These are phyloP conservation scores for Tolypocladium ophioglossoides DNA, from an alignment of 2,329 filamentous ascomycete species.

Conservation along the genomic window DNA sequence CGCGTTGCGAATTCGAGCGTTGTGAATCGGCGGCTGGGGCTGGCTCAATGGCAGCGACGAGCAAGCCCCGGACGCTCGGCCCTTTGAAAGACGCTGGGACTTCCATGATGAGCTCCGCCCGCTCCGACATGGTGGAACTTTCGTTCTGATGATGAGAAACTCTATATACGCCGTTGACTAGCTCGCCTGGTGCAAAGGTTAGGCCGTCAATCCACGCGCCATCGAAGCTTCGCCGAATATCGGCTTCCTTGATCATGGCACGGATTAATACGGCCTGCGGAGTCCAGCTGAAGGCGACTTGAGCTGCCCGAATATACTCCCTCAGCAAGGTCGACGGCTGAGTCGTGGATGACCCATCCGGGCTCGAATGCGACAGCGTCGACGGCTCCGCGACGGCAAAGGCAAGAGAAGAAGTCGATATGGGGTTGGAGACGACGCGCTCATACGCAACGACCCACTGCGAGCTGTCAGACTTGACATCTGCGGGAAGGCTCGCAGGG, in stretches of 20 bases:
- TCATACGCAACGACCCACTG: constrained; percentile 18
- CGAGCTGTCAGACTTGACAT: constrained; percentile 9
- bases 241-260: constrained; percentile 9
- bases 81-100: constrained; percentile 13
- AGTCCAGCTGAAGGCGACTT: constrained; percentile 20
- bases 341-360: background rate
- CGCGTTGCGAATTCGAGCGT: too few species aligned
- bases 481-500: constrained; percentile 8
- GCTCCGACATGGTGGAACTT: constrained; percentile 6
- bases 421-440: constrained; percentile 13
- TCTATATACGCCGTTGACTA: constrained; percentile 20
- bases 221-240: constrained; percentile 13
- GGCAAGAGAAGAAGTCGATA: constrained; percentile 6
- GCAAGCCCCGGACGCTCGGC: constrained; percentile 11
- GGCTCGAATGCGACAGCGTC: constrained; percentile 5
- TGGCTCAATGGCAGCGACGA: constrained; percentile 12
- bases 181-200: constrained; percentile 14
- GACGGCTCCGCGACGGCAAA: constrained; percentile 4
- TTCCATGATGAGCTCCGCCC: constrained; percentile 18
- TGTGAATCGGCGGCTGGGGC: background rate
- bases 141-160: constrained; percentile 13
- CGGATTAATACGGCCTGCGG: constrained; percentile 20
- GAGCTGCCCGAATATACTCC: constrained; percentile 16
- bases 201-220: constrained; percentile 10
- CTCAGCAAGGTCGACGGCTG: constrained; percentile 11